Evolutionary conservation across 768 basidiomycete genomes (phyloP), one percentile per base, ranked within the genome.

Genomic region (Lactifluus volemus): DNA sequence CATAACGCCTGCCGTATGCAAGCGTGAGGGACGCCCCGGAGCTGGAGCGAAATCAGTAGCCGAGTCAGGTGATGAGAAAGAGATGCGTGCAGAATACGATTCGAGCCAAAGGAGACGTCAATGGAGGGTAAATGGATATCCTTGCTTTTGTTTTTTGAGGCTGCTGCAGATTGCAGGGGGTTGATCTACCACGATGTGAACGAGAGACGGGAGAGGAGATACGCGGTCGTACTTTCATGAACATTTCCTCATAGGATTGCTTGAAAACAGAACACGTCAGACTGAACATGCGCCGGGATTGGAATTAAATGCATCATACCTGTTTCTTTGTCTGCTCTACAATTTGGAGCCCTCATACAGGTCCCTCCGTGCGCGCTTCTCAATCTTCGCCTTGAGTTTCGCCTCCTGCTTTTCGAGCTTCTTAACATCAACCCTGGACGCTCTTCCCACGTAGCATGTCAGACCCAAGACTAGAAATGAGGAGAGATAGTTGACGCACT

Each of bases 221-320:
- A 49, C 25, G 32, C 14, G 32, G 9, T 10, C 59, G 54, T 55
- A 86, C 93, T 81, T 97, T 92, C 90, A 99, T 91, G 76, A 94
- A 99, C 84, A 99, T 87, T 70, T 99, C 97, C 70, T 98, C 96
- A 74, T 98, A 98, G 19, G 87, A 84, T 89, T 98, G 93, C 86
- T 98, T 58, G n/a, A 41, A 17, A 39, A 67, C 17, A 49, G 36
- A 63, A 61, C 21, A 44, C 17, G 36, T 39, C 29, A 47, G 38
- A 38, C 1, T 34, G 17, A 45, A 53, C 4, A 41, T 19, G 59
- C 55, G 41, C 21, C 10, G 49, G 42, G 17, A 19, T 30, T 15
- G 2, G 36, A 49, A 32, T 39, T 9, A 32, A 44, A 12, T 4
- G 19, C 14, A 41, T 44, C 76, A 57, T 64, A 86, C 89, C 79